Evolutionary conservation across 305 asterid species (phyloP).

Genomic region (Fraxinus nigra): DNA sequence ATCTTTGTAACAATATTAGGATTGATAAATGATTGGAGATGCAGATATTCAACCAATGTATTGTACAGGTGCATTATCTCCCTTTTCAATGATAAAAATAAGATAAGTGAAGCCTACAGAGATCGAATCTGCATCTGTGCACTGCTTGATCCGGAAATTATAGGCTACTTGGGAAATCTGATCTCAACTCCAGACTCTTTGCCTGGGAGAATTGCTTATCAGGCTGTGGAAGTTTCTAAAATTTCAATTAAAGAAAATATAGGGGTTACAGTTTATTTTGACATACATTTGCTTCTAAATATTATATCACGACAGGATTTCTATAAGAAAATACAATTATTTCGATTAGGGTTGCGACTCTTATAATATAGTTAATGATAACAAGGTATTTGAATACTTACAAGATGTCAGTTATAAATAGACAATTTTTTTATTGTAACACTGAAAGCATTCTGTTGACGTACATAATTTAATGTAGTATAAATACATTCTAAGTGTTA

Average conservation of each 20-base stretch:
- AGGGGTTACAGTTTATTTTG: background rate
- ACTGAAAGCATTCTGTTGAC: background rate
- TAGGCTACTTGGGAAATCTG: background rate
- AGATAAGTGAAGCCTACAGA: conserved; percentile 10
- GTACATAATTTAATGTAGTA: background rate
- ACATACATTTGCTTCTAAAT: background rate
- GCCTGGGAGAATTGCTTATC: background rate
- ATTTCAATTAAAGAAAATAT: background rate
- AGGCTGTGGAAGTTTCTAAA: background rate
- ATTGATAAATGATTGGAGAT: conserved; percentile 50
- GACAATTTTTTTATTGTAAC: background rate
- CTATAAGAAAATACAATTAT: background rate
- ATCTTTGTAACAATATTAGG: conserved; percentile 85
- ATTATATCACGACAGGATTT: background rate
- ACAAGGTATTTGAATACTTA: background rate
- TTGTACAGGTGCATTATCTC: conserved; percentile 30
- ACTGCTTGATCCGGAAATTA: background rate
- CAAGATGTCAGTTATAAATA: background rate
- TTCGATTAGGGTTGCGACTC: background rate
- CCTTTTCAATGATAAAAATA: conserved; percentile 2
- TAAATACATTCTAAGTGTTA: background rate
- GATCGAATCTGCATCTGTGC: background rate
- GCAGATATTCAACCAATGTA: conserved; percentile 17
- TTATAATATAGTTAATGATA: background rate
- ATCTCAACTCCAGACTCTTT: background rate